Base-by-base conservation (phyloP, 176 grass and related monocot genomes). In the Aegilops umbellulata region DNA sequence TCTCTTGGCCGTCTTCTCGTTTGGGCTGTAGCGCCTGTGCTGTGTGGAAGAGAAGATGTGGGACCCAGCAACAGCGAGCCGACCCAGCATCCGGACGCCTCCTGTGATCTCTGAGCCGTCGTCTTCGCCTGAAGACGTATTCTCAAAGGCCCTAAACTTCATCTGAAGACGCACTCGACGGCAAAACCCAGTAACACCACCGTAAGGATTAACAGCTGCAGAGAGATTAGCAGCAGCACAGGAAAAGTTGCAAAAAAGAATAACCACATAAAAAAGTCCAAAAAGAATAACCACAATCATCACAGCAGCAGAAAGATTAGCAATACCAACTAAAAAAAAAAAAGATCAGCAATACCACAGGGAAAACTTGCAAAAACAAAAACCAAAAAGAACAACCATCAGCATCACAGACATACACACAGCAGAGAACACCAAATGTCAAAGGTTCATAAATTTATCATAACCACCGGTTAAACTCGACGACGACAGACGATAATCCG, bases 61-160 rank as follows among this genome's bases (percentile, higher is more conserved):
- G 75, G 77, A 49, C 34, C 87, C 77, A 29, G 3, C 15, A 24
- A 7, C 51, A 78, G 74, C 3, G 11, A 81, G 69, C 22, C 7
- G 62, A 47, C 19, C 13, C 60, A 23, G 15, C 6, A 27, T 5
- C 6, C 7, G 3, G 14, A 65, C 87, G 41, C n/a, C 60, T 73
- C 30, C 23, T 6, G 1, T 8, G 23, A 42, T 6, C 6, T 1
- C 0, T 0, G 0, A 10, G 0, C 4, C 49, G 82, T 23, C 19
- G 19, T 13, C 17, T 60, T 3, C 16, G 1, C 0, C 13, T 0
- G 68, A 74, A 89, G 58, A 19, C 67, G 58, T 7, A 71, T 29
- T 71, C 0, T 1, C 0, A 0, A 1, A 4, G 0, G 4, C 69
- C n/a, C 12, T 42, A 1, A 38, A 36, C 32, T 7, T 14, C 1